A percentile compares a stretch with the other conserved stretches of the same genome.
Evolutionary conservation across 2,329 filamentous ascomycete species (phyloP).

Genomic region (Coleophoma eucalyptorum): DNA sequence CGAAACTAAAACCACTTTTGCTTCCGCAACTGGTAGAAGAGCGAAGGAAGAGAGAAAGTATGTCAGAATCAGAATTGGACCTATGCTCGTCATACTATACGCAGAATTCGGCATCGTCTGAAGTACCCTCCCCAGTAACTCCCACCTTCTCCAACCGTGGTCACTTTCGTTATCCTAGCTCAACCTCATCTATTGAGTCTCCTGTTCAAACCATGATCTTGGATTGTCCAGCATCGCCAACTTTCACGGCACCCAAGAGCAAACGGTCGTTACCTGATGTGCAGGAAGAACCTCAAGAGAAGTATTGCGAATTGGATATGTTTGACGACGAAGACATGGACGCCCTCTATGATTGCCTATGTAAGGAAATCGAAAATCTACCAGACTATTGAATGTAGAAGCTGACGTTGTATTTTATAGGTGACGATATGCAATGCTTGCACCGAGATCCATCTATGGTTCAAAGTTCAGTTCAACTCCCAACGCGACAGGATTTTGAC

Average conservation of each 20-base stretch:
- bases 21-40: slow-evolving; percentile 51
- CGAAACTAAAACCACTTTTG: slow-evolving; percentile 48
- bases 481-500: slow-evolving; percentile 39
- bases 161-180: slow-evolving; percentile 67
- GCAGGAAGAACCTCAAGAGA: slow-evolving; percentile 75
- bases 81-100: slow-evolving; percentile 23
- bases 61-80: slow-evolving; percentile 24
- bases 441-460: slow-evolving; percentile 41
- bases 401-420: slow-evolving; percentile 35
- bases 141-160: slow-evolving; percentile 62
- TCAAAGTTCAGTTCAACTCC: slow-evolving; percentile 28
- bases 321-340: slow-evolving; percentile 39
- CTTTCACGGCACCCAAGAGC: slow-evolving; percentile 46
- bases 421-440: slow-evolving; percentile 55
- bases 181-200: slow-evolving; percentile 72
- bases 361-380: slow-evolving; percentile 48
- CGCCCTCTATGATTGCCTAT: slow-evolving; percentile 64
- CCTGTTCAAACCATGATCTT: slow-evolving; percentile 39
- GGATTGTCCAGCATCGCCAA: slow-evolving; percentile 57
- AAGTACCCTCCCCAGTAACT: slow-evolving; percentile 65
- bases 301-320: slow-evolving; percentile 54
- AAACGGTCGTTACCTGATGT: slow-evolving; percentile 76
- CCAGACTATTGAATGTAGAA: not conserved
- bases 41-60: slow-evolving; percentile 38
- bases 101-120: slow-evolving; percentile 53